Evolutionary conservation across 306 rosid species (phyloP), one percentile per base, ranked within the genome.

Genomic region (Cotoneaster glaucophyllus): DNA sequence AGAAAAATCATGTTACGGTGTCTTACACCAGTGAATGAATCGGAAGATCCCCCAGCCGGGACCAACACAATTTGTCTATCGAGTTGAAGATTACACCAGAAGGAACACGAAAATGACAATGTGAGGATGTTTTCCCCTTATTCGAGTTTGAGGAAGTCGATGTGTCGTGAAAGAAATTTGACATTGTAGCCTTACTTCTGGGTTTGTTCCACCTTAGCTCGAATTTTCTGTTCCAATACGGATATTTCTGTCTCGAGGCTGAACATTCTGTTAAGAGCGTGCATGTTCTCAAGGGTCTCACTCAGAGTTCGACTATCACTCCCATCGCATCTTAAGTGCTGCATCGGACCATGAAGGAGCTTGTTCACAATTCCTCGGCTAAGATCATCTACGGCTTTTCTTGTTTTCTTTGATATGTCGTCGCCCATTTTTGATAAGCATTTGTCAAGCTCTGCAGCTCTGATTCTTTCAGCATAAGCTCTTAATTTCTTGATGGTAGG

Each of bases 311-410:
- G 87, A 85, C 89, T 93, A 69, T 96, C 99, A 78, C 90, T 96
- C 61, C 99, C 99, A 71, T 96, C 99, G 50, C 97, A 92, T 85
- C 99, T 89, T 71, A 96, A 84, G 82, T 96, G 99, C 81, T 96
- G 97, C 99, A 96, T 92, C 25, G 99, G 99, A 75, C 99, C 99
- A 71, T 96, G 99, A 71, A 96, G 99, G 74, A 96, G 89, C 91
- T 88, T 90, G 82, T 96, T 96, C 80, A 96, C 96, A 66, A 96
- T 88, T 43, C 99, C 99, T 43, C 97, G 92, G 85, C 99, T 92
- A 29, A 96, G 99, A 86, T 92, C 99, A 78, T 96, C 99, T 39
- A 92, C 97, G 26, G 99, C 96, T 82, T 75, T 87, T 82, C 88
- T 89, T 4, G 92, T 92, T 88, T 96, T 96, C 91, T 92, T 96